Percentiles rank a stretch among this genome's conserved stretches.
These are phyloP conservation scores for Globisporangium abappressorium DNA, from an alignment of 352 stramenopile genomes.

Conservation along the genomic window DNA sequence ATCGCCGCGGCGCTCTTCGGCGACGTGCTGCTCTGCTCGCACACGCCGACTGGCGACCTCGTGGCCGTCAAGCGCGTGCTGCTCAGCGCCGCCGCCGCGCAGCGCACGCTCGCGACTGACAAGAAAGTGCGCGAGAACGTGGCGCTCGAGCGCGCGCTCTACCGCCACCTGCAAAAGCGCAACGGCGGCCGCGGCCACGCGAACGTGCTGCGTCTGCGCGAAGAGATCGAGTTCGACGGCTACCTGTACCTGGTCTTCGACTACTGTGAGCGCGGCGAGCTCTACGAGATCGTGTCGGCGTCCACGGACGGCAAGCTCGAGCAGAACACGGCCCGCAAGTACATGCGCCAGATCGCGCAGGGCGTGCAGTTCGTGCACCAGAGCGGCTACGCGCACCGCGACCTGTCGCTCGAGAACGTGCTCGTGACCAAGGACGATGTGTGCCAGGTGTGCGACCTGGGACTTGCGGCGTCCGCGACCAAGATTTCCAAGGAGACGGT, in stretches of 20 bases:
- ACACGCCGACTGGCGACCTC: constrained; percentile 55
- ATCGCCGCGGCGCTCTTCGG: constrained; percentile 76
- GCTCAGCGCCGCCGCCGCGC: constrained; percentile 52
- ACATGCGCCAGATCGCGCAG: constrained; percentile 63
- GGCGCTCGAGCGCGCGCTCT: constrained; percentile 68
- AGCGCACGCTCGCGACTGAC: constrained; percentile 58
- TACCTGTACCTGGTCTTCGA: constrained; percentile 81
- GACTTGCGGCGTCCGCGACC: constrained; percentile 52
- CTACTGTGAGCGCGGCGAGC: constrained; percentile 64
- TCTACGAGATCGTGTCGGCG: constrained; percentile 75
- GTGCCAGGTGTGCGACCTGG: constrained; percentile 84
- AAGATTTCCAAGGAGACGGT: constrained; percentile 50
- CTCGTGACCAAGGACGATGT: constrained; percentile 66
- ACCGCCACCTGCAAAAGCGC: constrained; percentile 51
- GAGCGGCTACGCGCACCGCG: constrained; percentile 74
- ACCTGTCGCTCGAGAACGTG: constrained; percentile 85
- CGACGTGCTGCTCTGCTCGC: constrained; percentile 72
- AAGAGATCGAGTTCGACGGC: constrained; percentile 78
- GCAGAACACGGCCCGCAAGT: constrained; percentile 36
- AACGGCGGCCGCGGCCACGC: constrained; percentile 59
- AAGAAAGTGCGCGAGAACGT: constrained; percentile 83
- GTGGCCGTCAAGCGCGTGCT: constrained; percentile 82
- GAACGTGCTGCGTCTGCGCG: constrained; percentile 63
- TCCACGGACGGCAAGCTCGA: constrained; percentile 52
- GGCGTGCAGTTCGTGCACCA: constrained; percentile 76